Base-by-base conservation (phyloP, 2,329 filamentous ascomycete genomes). In the Epichloe sp. region DNA sequence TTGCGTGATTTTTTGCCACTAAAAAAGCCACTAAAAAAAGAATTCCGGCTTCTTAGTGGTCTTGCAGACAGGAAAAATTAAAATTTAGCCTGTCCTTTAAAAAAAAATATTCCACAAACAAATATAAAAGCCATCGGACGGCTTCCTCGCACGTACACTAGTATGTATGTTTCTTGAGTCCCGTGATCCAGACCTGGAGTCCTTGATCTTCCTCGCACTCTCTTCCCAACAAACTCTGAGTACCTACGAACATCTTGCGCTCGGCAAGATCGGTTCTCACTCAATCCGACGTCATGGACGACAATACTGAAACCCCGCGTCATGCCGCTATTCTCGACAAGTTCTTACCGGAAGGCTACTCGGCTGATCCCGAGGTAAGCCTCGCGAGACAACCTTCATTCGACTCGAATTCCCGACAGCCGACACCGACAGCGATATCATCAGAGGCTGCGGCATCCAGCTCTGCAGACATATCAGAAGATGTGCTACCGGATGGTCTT, bases 261-360 rank as follows among this genome's bases (percentile, higher is more conserved):
- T n/a, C 37, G 14, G 26, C 26, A 38, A 38, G 37, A 17, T 21
- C 21, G 11, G 4, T 19, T 21, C 4, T 26, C 19, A 17, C 14
- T 46, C 6, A 19, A 12, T 15, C 44, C 23, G 12, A 36, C n/a
- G 15, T 15, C 35, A 65, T 67, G 66, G 57, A 59, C 49, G 60
- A 63, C 23, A 56, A 58, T n/a, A 52, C 52, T 47, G 59, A 56
- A 15, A 56, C 59, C 11, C 56, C 61, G 44, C 62, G 63, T 41
- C 62, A 65, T 44, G 66, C 64, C 38, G 64, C 65, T 17, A 68
- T 69, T 26, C 62, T 69, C 48, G 62, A 68, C 17, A 63, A 63
- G 35, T 67, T 66, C 50, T 60, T 69, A 1, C 67, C 67, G 12
- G 67, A 69, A 48, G 67, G 67, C 37, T 69, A 67, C 56, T 69